Percentiles rank a stretch among this genome's conserved stretches.
Conservation (phyloP, 371 early-diverging fungal species). For the Haplosporangium sp. region DNA sequence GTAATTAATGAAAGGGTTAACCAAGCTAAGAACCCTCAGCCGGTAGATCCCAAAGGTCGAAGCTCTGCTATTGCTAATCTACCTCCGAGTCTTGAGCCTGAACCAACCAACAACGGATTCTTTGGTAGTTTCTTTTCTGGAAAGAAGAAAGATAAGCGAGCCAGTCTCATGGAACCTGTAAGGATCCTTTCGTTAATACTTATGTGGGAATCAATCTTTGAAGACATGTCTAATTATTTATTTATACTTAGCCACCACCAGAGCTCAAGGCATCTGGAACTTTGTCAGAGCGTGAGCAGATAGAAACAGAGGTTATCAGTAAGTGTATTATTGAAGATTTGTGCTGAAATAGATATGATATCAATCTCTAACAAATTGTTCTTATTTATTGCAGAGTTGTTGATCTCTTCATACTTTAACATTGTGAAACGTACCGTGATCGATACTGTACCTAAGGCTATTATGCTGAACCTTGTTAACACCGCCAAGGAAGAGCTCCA, state of each 20-base stretch:
- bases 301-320: conserved; percentile 98
- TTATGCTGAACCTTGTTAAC: conserved; percentile 97
- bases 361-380: neutral
- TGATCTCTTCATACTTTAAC: conserved; percentile 96
- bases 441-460: conserved; percentile 99
- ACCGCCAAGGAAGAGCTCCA: conserved; percentile 95
- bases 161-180: conserved; percentile 5
- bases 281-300: conserved; percentile 94
- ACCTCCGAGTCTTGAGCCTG: conserved; percentile 62
- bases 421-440: conserved; percentile 98
- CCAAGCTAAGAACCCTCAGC: conserved; percentile 65
- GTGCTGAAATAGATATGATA: too few species aligned
- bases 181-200: neutral
- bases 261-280: conserved; percentile 95
- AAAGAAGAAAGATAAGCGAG: conserved; percentile 66
- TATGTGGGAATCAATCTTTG: neutral
- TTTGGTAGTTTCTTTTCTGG: conserved; percentile 23
- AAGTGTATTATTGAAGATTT: conserved; percentile 50
- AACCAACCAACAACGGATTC: conserved; percentile 31
- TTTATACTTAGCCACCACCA: conserved; percentile 80
- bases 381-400: conserved; percentile 70
- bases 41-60: conserved; percentile 14
- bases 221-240: neutral
- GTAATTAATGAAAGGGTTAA: conserved; percentile 90
- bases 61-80: conserved; percentile 49